phyloP scores from a whole-genome alignment of 1,284 basidiomycete genomes.

The Naganishia albida region DNA sequence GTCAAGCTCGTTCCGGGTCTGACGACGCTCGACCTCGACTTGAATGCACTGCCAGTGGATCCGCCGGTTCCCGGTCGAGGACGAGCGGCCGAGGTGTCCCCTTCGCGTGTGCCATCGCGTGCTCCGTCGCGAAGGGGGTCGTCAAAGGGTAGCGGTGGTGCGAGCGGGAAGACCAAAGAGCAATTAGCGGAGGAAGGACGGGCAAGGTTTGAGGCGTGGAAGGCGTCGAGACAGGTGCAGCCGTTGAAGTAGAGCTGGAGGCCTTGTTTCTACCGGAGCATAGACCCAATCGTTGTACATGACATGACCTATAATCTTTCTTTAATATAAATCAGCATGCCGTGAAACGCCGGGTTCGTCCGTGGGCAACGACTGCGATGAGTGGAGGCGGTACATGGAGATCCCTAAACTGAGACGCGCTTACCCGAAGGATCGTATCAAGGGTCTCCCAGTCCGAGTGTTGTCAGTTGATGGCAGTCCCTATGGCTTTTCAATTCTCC shows the following conservation, averaged over 20 bases:
- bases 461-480: too few species aligned
- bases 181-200: constrained; percentile 25
- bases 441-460: too few species aligned
- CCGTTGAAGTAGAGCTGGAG: constrained; percentile 11
- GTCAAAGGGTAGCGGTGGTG: neutral
- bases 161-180: constrained; percentile 20
- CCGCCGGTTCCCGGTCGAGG: neutral
- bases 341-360: too few species aligned
- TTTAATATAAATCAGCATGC: too few species aligned
- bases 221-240: constrained; percentile 21
- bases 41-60: constrained; percentile 2
- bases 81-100: neutral
- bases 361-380: too few species aligned
- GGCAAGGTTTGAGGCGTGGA: constrained; percentile 26
- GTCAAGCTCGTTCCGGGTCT: constrained; percentile 7
- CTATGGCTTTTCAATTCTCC: too few species aligned
- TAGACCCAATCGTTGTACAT: neutral
- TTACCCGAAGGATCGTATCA: too few species aligned
- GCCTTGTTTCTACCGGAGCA: neutral
- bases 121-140: neutral
- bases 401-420: too few species aligned
- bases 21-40: constrained; percentile 18
- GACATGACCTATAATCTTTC: too few species aligned
- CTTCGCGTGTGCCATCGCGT: neutral
- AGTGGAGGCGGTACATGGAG: too few species aligned